A percentile compares a stretch with the other conserved stretches of the same genome.
These are phyloP conservation scores for Papiliotrema nemorosa DNA, from an alignment of 1,284 basidiomycete genomes.

Conservation along the genomic window DNA sequence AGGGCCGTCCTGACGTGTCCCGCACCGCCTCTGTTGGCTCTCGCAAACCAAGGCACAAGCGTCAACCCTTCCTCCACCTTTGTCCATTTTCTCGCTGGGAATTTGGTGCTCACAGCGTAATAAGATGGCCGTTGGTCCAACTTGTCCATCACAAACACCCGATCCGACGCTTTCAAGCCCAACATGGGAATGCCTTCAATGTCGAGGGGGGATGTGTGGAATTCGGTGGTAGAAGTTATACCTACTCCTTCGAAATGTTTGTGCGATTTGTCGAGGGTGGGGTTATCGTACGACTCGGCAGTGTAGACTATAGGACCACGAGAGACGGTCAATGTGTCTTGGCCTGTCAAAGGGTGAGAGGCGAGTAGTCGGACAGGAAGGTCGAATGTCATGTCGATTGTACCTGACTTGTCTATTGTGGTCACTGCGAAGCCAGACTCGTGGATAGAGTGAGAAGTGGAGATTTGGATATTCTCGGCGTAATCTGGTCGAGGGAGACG, in stretches of 20 bases:
- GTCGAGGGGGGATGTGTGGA: slow-evolving; percentile 12
- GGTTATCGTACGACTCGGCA: slow-evolving; percentile 34
- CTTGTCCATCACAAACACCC: slow-evolving; percentile 8
- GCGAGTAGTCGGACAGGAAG: slow-evolving; percentile 29
- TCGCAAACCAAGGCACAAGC: slow-evolving; percentile 35
- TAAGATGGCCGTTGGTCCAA: slow-evolving; percentile 7
- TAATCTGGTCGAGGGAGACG: slow-evolving; percentile 26
- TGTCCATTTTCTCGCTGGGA: slow-evolving; percentile 17
- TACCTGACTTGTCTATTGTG: neutral
- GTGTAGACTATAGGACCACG: slow-evolving; percentile 37
- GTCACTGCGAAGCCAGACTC: slow-evolving; percentile 17
- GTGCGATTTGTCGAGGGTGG: slow-evolving; percentile 13
- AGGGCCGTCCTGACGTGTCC: slow-evolving; percentile 28
- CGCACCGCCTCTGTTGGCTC: slow-evolving; percentile 32
- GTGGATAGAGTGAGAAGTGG: slow-evolving; percentile 1
- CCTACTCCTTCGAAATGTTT: slow-evolving; percentile 31
- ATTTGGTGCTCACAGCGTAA: slow-evolving; percentile 4
- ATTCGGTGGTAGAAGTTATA: slow-evolving; percentile 14
- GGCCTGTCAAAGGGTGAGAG: slow-evolving; percentile 22
- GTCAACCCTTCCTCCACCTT: slow-evolving; percentile 12
- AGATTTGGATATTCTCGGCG: slow-evolving; percentile 25
- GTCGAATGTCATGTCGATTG: slow-evolving; percentile 16
- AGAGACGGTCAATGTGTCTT: slow-evolving; percentile 31
- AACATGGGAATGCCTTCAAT: slow-evolving; percentile 28
- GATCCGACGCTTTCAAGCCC: slow-evolving; percentile 5